Conservation (phyloP, 129 eudicot genomes). For the Flaveria brownii region DNA sequence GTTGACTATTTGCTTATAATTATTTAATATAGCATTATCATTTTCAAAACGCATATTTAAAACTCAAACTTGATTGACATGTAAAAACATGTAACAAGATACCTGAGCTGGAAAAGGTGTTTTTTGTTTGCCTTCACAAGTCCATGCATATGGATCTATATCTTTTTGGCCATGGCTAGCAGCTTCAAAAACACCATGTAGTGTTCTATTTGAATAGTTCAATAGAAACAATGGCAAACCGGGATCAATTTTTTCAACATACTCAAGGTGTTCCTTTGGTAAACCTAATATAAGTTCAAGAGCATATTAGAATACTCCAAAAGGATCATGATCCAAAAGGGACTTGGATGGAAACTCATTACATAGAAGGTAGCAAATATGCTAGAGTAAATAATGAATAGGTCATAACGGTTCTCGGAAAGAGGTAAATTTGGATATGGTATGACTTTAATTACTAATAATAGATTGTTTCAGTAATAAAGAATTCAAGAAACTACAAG, state of each 20-base stretch:
- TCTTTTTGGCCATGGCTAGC: conserved; percentile 76
- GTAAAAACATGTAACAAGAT: conserved; percentile 3
- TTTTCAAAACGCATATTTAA: neutral
- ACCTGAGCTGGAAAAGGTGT: conserved; percentile 82
- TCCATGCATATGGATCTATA: conserved; percentile 79
- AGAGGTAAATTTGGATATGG: neutral
- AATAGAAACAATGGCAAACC: conserved; percentile 85
- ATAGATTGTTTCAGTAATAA: neutral
- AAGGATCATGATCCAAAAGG: neutral
- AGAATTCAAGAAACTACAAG: neutral
- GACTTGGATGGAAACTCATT: neutral
- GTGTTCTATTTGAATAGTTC: conserved; percentile 57
- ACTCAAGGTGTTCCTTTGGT: conserved; percentile 57
- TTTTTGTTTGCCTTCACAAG: conserved; percentile 55
- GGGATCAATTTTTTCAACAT: conserved; percentile 70
- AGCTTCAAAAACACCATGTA: conserved; percentile 84
- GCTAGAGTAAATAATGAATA: too few relatives aligned
- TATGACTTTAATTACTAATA: neutral
- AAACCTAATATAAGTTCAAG: conserved; percentile 53
- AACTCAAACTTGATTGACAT: conserved; percentile 10
- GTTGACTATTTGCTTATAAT: neutral
- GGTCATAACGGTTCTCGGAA: neutral
- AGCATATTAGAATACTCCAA: conserved; percentile 21
- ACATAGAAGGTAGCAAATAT: neutral
- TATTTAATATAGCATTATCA: conserved; percentile 7